phyloP scores from a whole-genome alignment of 2,329 filamentous ascomycete genomes.

The Pezicula radicicola region DNA sequence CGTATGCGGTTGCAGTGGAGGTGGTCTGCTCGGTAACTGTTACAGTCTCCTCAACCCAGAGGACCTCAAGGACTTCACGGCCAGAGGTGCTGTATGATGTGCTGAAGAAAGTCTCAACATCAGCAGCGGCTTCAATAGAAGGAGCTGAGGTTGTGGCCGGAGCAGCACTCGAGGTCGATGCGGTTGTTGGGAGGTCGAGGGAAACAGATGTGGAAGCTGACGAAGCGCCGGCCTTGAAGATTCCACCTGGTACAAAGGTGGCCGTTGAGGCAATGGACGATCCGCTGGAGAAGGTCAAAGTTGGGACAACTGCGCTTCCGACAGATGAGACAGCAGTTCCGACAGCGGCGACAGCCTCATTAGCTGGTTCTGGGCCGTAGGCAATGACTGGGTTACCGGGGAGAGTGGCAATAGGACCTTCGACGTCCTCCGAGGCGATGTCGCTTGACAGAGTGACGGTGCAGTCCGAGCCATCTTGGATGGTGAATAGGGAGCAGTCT shows the following conservation, averaged over 20 bases:
- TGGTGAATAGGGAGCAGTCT: slow-evolving; percentile 73
- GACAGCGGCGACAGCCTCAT: slow-evolving; percentile 15
- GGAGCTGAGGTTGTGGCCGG: slow-evolving; percentile 4
- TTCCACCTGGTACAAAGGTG: slow-evolving; percentile 25
- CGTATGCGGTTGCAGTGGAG: not conserved
- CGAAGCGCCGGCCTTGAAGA: slow-evolving; percentile 22
- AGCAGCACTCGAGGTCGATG: not conserved
- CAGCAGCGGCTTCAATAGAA: slow-evolving; percentile 14
- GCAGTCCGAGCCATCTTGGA: slow-evolving; percentile 64
- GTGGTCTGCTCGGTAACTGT: slow-evolving; percentile 41
- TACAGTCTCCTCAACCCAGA: slow-evolving; percentile 53
- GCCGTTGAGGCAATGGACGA: slow-evolving; percentile 13
- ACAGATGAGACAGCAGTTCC: slow-evolving; percentile 12
- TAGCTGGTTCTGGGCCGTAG: slow-evolving; percentile 38
- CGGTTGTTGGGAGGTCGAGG: not conserved
- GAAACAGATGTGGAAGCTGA: not conserved
- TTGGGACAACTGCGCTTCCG: slow-evolving; percentile 19
- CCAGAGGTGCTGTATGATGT: slow-evolving; percentile 52
- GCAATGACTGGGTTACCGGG: slow-evolving; percentile 60
- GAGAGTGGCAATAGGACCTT: slow-evolving; percentile 50
- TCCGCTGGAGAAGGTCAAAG: slow-evolving; percentile 24
- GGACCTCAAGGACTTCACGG: slow-evolving; percentile 50
- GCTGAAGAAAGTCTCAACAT: slow-evolving; percentile 33
- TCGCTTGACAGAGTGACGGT: slow-evolving; percentile 56
- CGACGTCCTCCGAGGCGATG: slow-evolving; percentile 58